These are phyloP conservation scores for Ilex paraguariensis DNA, from an alignment of 305 asterid species.

Conservation along the genomic window DNA sequence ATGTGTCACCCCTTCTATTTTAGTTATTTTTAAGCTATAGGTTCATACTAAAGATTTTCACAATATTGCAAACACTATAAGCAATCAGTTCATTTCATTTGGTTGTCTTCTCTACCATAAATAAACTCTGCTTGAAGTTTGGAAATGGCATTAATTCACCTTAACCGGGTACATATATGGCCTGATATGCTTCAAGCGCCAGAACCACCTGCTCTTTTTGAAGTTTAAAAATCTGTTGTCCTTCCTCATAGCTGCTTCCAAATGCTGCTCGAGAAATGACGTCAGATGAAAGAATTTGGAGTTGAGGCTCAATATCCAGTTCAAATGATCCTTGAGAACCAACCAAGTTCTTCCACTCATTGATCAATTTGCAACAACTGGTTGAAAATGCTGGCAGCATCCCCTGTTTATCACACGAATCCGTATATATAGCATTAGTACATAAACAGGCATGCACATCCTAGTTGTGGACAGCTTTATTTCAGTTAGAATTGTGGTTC, in stretches of 20 bases:
- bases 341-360: slow-evolving; percentile 17
- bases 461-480: no score
- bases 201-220: slow-evolving; percentile 25
- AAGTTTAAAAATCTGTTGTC: slow-evolving; percentile 26
- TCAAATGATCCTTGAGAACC: slow-evolving; percentile 19
- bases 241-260: slow-evolving; percentile 31
- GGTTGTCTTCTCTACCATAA: no score
- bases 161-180: slow-evolving; percentile 22
- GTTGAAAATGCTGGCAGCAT: slow-evolving; percentile 28
- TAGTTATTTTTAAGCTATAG: no score
- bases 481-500: no score
- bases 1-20: no score
- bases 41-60: no score
- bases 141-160: slow-evolving; percentile 8
- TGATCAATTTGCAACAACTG: slow-evolving; percentile 21
- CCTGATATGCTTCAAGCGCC: slow-evolving; percentile 12
- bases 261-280: slow-evolving; percentile 31
- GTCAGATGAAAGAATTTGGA: slow-evolving; percentile 29
- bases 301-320: slow-evolving; percentile 24
- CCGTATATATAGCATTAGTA: no score
- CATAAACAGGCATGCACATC: no score
- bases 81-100: no score
- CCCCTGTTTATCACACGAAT: slow-evolving; percentile 9
- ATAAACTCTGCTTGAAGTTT: not conserved
- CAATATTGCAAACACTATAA: no score